A percentile compares a stretch with the other conserved stretches of the same genome.
phyloP scores from a whole-genome alignment of 441 rosid species.

The Pelargonium citronellum region DNA sequence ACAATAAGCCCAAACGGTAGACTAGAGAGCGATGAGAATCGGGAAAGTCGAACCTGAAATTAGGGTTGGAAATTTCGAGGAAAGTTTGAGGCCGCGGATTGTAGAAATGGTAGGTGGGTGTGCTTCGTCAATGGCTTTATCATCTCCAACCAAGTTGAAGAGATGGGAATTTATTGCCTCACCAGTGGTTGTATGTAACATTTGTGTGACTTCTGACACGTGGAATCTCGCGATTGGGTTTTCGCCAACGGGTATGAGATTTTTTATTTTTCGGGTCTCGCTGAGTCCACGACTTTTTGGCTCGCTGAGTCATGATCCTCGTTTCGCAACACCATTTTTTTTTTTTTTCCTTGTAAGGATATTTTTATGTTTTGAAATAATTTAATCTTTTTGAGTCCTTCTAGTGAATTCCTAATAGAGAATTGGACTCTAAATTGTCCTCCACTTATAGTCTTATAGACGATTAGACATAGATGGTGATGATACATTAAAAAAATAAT shows the following conservation, averaged over 20 bases:
- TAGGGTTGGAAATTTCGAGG: conserved; percentile 23
- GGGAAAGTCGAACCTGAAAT: conserved; percentile 27
- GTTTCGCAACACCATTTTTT: too few species aligned
- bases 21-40: background rate
- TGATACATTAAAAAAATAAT: too few species aligned
- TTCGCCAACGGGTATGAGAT: too few species aligned
- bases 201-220: background rate
- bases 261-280: background rate
- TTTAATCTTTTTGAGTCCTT: too few species aligned
- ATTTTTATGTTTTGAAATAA: too few species aligned
- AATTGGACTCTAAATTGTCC: too few species aligned
- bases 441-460: too few species aligned
- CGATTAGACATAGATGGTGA: too few species aligned
- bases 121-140: background rate
- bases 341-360: too few species aligned
- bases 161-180: background rate
- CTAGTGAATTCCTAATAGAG: too few species aligned
- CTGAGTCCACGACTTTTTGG: background rate
- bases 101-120: conserved; percentile 4
- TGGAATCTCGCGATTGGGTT: background rate
- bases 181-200: background rate
- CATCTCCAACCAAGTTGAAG: background rate
- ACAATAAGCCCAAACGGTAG: background rate
- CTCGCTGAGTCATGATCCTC: too few species aligned
- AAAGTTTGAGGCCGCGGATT: background rate